Evolutionary conservation across 441 rosid genomes (phyloP), one percentile per base, ranked within the genome.

Genomic region (Pelargonium citronellum): DNA sequence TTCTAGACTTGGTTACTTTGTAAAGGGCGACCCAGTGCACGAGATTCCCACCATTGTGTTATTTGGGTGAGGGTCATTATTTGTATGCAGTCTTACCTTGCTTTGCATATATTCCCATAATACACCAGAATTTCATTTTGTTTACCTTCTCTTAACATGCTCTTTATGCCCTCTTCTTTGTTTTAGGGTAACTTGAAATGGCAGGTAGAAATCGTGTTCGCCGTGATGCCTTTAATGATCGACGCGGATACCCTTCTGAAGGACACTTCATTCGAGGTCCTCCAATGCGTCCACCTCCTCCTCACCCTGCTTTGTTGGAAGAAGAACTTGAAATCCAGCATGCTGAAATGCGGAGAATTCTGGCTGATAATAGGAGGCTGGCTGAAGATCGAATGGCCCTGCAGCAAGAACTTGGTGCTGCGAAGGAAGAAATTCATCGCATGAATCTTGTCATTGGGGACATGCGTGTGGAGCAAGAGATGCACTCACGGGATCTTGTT

Each of bases 311-410:
- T 67, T 70, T 92, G 69, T 73, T 95, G 85, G 90, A 92, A 74
- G 98, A 92, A 71, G 98, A 95, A 77, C 92, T 95, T 62, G 95
- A 89, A 67, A 77, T 85, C 49, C 99, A 89, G 69, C 90, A 88
- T 55, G 87, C 70, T 69, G 98, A 95, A 81, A 84, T 92, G 10
- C 82, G 86, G 71, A 81, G 95, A 84, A 87, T 95, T 58, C 79
- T 91, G 80, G 75, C 67, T 71, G 99, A 92, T 73, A 92, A 87
- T 71, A 92, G 83, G 58, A 85, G 89, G 75, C 73, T 95, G 78
- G 83, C 78, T 41, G 98, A 92, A 15, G 96, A 91, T 75, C 80
- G 94, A 49, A 83, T 84, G 79, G 81, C 86, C 77, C 74, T 92
- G 69, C 94, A 89, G 74, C 83, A 82, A 76, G 97, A 91, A 71